Base-by-base conservation (phyloP, 1,139 yeast species). In the Blastobotrys apis region DNA sequence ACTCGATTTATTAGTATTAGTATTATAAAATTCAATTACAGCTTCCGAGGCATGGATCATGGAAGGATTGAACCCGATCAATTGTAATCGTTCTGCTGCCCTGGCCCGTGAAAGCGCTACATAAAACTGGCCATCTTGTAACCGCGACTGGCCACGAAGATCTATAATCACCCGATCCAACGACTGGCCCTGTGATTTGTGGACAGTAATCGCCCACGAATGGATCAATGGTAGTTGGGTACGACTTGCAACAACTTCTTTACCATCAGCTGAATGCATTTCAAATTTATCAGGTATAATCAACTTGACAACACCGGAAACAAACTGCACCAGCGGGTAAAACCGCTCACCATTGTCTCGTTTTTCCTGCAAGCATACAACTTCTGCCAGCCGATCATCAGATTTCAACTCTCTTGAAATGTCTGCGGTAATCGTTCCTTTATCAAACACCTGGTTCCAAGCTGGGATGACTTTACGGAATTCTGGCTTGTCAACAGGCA, bases 101-200 rank as follows among this genome's bases (percentile, higher is more conserved):
- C 84, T 85, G 2, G 97, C 96, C 66, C 98, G 75, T 32, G 95
- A 85, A 30, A 90, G 70, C 0, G 98, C 97, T 16, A 88, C 96
- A 58, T 86, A 86, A 2, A 84, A 90, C 58, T 86, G 95, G 12
- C 95, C 95, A 39, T 78, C 80, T 60, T 86, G 96, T 59, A 87
- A 87, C 25, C 81, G 76, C 25, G 81, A 77, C 53, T 73, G 75
- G 25, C 74, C 68, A n/a, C n/a, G n/a, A 45, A 87, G 67, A 57
- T 87, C 94, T 3, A 87, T 92, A 51, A 77, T 74, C n/a, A 87
- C 80, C 46, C 94, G 65, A 33, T 78, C 81, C 41, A 87, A 72
- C 0, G 97, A 85, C 66, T 87, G 96, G 1, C 97, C 97, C 64
- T 87, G 97, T 0, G 95, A 81, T 58, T 87, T 87, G 63, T 87